Evolutionary conservation across 2,329 filamentous ascomycete genomes (phyloP), one percentile per base, ranked within the genome.

Genomic region (Myriosclerotinia scirpicola): DNA sequence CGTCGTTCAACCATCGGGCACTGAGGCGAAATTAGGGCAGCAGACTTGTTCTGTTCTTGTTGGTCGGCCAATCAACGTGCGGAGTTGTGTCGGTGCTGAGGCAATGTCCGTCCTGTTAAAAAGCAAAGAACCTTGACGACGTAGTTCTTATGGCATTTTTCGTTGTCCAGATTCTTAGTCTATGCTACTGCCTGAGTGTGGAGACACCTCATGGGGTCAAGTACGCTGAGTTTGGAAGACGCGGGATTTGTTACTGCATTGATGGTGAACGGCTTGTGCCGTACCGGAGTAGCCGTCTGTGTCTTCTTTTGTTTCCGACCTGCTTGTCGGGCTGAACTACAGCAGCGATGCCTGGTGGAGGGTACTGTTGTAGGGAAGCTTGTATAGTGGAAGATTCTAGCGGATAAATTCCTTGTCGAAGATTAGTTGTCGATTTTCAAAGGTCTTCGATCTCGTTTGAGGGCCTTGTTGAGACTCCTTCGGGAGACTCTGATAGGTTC

Each of bases 11-110:
- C 58, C 58, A 26, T n/a, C 44, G 58, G 58, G 58, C 14, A 61
- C 44, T 61, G 58, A 61, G 58, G 15, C 58, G 58, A 61, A 61
- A 61, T 61, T 61, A 61, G 58, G 58, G 44, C 42, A 59, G 55
- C 40, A 59, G 55, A 59, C 26, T 59, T 8, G 26, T 59, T 46
- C 55, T 46, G 55, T 38, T 60, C 44, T 38, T 61, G 58, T 52
- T 61, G 58, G 11, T 61, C 44, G 44, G 58, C 34, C 58, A 61
- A 61, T 38, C 58, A 46, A 61, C 46, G 46, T 50, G 44, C 44
- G 58, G 58, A 50, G 44, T 61, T 34, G 58, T 61, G 58, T 50
- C 58, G 58, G 44, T 44, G 58, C 58, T 61, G 58, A 61, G 58
- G 58, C 58, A 61, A 22, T 52, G 58, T 38, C 58, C 44, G 58